phyloP scores from a whole-genome alignment of 257 asterid species.

The Lycium ferocissimum region DNA sequence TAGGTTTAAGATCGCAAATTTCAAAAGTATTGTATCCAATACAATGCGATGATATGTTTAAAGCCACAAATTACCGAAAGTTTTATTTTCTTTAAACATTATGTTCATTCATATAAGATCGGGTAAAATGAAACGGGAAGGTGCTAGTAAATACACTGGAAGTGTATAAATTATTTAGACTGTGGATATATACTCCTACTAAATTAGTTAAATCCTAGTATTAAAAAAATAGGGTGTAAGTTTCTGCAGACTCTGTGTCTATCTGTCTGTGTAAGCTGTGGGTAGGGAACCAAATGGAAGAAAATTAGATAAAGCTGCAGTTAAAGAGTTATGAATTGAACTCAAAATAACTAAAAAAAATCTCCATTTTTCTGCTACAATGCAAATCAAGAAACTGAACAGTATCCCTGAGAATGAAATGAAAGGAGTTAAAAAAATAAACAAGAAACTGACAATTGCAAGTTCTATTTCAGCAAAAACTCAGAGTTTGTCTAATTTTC shows the following conservation, averaged over 20 bases:
- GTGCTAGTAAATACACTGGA: no score
- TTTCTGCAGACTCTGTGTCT: conserved; percentile 15
- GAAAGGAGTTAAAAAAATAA: neutral
- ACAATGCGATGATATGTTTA: no score
- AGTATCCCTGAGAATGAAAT: neutral
- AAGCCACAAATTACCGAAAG: no score
- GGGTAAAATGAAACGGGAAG: no score
- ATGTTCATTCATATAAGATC: no score
- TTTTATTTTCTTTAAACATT: no score
- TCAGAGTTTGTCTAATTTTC: conserved; percentile 38
- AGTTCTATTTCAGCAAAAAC: conserved; percentile 40
- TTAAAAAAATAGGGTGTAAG: conserved; percentile 2
- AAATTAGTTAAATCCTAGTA: no score
- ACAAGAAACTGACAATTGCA: conserved; percentile 36
- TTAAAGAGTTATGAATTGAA: neutral
- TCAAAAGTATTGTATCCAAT: no score
- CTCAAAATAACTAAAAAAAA: neutral
- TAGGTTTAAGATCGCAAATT: no score
- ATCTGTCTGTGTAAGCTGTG: conserved; percentile 44
- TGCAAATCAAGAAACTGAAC: conserved; percentile 34
- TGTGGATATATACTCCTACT: no score
- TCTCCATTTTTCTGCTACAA: neutral
- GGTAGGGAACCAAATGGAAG: conserved; percentile 43
- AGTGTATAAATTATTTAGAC: no score
- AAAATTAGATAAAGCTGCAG: neutral